Evolutionary conservation across 139 green algal genomes (phyloP), one percentile per base, ranked within the genome.

Genomic region (Coccomyxa sp.): DNA sequence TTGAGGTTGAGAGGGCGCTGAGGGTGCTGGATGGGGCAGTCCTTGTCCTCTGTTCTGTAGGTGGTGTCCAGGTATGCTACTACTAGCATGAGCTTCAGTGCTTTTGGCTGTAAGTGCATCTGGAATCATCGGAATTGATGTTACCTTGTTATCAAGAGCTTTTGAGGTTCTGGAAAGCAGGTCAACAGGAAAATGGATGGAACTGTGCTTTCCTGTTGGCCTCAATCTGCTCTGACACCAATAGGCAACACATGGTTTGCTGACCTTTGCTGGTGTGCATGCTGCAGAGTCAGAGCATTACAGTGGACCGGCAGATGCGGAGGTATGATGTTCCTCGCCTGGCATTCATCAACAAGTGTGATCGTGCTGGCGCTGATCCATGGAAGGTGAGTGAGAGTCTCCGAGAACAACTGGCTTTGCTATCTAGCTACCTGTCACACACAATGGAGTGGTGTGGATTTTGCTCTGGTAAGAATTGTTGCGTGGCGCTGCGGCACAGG

Each of bases 1-100:
- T 99, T 59, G 97, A 99, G 88, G 96, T 99, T 77, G 97, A 99
- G 88, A 92, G 97, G 16, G 93, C 97, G 14, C 89, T 99, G 88
- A 89, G 97, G 16, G 97, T 99, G 83, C 89, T 99, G 85, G 97
- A 99, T 83, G 97, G 97, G 21, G 97, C 97, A 0, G 90, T 99
- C 13, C 90, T 99, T 79, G 96, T 99, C 80, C 91, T 99, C 32
- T 99, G 97, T 83, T 88, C 87, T 30, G 92, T 94, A 16, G 90
- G 92, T 58, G 92, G 85, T 11, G 85, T 87, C 63, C 86, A 90
- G 84, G 85, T 90, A 58, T 51, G 38, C 9, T 57, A 57, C 18
- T 0, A 25, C 21, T 13, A 57, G 67, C 63, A 25, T 76, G 23
- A 38, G 23, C 23, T 81, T 81, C 27, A 51, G 3, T 51, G 38